Conservation (phyloP, 2,329 filamentous ascomycete genomes). For the Xylaria sp. region DNA sequence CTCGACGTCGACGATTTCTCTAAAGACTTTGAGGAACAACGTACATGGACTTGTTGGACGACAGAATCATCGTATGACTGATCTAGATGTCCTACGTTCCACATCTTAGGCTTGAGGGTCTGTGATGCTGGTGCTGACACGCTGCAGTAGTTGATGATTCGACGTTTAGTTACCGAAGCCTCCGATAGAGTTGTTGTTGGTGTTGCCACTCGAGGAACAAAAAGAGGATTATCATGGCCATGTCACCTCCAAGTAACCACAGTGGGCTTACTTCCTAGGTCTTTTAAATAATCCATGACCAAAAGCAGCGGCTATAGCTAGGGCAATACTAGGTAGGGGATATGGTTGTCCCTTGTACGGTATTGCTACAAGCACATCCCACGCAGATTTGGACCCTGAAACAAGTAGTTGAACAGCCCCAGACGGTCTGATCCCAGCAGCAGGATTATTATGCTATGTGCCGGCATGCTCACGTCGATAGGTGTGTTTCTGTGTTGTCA, state of each 20-base stretch:
- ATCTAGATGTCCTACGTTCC: conserved; percentile 45
- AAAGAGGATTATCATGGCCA: conserved; percentile 31
- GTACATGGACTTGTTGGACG: conserved; percentile 44
- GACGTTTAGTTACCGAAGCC: conserved; percentile 22
- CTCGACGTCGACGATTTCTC: conserved; percentile 1
- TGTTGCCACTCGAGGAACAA: conserved; percentile 24
- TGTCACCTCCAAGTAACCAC: conserved; percentile 24
- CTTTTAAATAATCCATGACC: conserved; percentile 40
- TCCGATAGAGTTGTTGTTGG: conserved; percentile 23
- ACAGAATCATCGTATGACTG: conserved; percentile 43
- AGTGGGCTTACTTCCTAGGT: conserved; percentile 30
- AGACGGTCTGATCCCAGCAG: conserved; percentile 34
- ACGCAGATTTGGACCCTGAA: conserved; percentile 35
- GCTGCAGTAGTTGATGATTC: conserved; percentile 14
- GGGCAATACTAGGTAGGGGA: conserved; percentile 24
- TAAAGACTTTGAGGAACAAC: conserved; percentile 30
- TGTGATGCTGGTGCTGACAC: conserved; percentile 21
- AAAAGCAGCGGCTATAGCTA: conserved; percentile 23
- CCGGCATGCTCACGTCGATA: conserved; percentile 36
- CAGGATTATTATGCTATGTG: conserved; percentile 40
- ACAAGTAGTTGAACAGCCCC: conserved; percentile 38
- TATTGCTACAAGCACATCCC: conserved; percentile 34
- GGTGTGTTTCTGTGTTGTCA: conserved; percentile 32
- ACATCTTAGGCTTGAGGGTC: conserved; percentile 36
- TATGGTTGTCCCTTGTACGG: conserved; percentile 18